Evolutionary conservation across 2,329 filamentous ascomycete species (phyloP), one percentile per base, ranked within the genome.

Genomic region (Stemphylium lycopersici): DNA sequence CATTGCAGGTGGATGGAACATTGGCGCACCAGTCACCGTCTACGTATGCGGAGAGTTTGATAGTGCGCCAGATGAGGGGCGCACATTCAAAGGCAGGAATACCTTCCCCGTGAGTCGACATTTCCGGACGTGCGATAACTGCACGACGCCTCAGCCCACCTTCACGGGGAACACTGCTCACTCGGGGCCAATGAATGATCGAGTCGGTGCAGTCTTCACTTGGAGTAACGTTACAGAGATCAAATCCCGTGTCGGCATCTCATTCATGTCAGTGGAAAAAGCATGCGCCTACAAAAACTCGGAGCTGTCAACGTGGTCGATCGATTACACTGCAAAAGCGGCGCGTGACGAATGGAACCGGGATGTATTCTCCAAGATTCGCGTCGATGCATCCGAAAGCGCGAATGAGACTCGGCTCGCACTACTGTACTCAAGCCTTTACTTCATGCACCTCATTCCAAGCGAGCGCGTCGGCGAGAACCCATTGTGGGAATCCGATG

Each of bases 401-500:
- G 68, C 66, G 0, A 75, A 75, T 37, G 65, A 67, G 38, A 74
- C 72, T 2, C 62, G 70, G 6, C 52, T 75, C 3, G 64, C 70
- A 1, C 48, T 75, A 5, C 43, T 75, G 0, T 75, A 75, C 46
- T 75, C 72, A 2, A 68, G 65, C 10, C 51, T 74, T 31, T 75
- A 74, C 55, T 74, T 73, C 47, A 73, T 69, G 69, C 70, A 75
- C 38, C 66, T 75, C 5, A 73, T 75, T 18, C 72, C 71, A 0
- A 72, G 68, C 37, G 70, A 75, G 55, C 68, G 72, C 2, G 50
- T 71, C 3, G 86, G 87, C 0, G 88, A 91, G 67, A 91, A 90
- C 47, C 87, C 87, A 1, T 68, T 87, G 0, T 91, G 88, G 87
- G 67, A 83, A 3, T 87, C 83, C 24, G 79, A 79, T 5, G 87